These are phyloP conservation scores for Calocybe indica DNA, from an alignment of 768 basidiomycete genomes.

Conservation along the genomic window DNA sequence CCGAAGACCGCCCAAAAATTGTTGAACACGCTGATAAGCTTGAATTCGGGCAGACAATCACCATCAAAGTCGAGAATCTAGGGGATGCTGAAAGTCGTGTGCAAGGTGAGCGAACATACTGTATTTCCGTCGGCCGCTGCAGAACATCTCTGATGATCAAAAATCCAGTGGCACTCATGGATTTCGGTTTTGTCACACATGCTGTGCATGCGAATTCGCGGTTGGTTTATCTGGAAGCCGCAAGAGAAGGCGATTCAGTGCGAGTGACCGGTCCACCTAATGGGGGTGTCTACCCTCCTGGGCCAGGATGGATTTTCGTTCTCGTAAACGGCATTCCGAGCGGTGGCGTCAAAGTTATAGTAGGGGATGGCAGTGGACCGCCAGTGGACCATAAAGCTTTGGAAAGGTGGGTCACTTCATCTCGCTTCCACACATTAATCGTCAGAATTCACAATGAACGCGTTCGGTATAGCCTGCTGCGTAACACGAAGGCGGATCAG, in stretches of 20 bases:
- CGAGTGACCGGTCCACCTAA: conserved; percentile 61
- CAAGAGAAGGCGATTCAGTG: conserved; percentile 40
- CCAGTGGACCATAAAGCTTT: conserved; percentile 49
- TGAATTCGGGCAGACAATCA: conserved; percentile 32
- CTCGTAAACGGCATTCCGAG: conserved; percentile 64
- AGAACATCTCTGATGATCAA: background rate
- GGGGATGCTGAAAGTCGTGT: background rate
- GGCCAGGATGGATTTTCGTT: conserved; percentile 74
- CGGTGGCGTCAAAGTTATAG: conserved; percentile 53
- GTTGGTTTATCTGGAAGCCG: conserved; percentile 53
- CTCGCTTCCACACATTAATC: background rate
- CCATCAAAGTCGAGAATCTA: conserved; percentile 37
- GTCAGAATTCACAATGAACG: background rate
- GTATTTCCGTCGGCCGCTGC: background rate
- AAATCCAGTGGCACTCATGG: conserved; percentile 64
- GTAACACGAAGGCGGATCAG: conserved; percentile 43
- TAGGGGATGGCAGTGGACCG: conserved; percentile 62
- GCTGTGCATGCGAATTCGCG: conserved; percentile 71
- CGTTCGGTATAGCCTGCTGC: conserved; percentile 35
- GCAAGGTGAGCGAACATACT: conserved; percentile 39
- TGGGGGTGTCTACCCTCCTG: conserved; percentile 67
- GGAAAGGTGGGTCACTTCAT: conserved; percentile 43
- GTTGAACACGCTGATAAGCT: conserved; percentile 26
- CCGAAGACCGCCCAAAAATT: conserved; percentile 47
- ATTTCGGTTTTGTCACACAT: conserved; percentile 78